Percentiles rank a stretch among this genome's conserved stretches.
Conservation (phyloP, 176 grass and related monocot species). For the Pontederia crassipes region DNA sequence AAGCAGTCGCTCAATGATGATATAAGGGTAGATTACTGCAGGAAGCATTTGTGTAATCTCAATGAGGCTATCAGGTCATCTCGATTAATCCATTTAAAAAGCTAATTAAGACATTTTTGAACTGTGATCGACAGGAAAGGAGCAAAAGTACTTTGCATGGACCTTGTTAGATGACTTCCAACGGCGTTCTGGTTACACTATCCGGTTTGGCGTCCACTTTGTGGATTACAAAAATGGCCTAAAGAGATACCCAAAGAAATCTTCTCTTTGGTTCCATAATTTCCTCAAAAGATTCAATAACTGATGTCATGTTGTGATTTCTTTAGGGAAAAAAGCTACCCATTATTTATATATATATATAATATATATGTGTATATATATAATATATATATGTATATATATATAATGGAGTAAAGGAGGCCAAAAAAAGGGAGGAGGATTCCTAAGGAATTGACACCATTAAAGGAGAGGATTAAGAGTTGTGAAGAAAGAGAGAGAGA, state of each 20-base stretch:
- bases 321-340: no score
- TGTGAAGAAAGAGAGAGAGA: no score
- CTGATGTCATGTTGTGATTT: no score
- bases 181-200: slow-evolving; percentile 33
- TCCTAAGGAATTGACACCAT: no score
- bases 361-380: no score
- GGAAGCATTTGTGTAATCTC: background rate
- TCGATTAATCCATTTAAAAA: no score
- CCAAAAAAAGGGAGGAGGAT: no score
- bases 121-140: slow-evolving; percentile 20
- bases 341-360: no score
- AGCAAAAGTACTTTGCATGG: slow-evolving; percentile 59
- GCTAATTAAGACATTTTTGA: background rate
- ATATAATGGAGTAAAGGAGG: no score
- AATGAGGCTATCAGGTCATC: slow-evolving; percentile 16
- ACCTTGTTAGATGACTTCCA: slow-evolving; percentile 64
- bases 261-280: slow-evolving; percentile 31
- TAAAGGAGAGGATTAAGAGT: no score
- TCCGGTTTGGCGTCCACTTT: slow-evolving; percentile 51
- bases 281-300: slow-evolving; percentile 30
- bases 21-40: slow-evolving; percentile 4
- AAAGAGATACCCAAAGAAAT: slow-evolving; percentile 53
- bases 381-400: no score
- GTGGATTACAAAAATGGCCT: slow-evolving; percentile 32
- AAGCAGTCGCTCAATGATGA: slow-evolving; percentile 8